Base-by-base conservation (phyloP, 2,329 filamentous ascomycete genomes). In the Ophiosphaerella narmari region DNA sequence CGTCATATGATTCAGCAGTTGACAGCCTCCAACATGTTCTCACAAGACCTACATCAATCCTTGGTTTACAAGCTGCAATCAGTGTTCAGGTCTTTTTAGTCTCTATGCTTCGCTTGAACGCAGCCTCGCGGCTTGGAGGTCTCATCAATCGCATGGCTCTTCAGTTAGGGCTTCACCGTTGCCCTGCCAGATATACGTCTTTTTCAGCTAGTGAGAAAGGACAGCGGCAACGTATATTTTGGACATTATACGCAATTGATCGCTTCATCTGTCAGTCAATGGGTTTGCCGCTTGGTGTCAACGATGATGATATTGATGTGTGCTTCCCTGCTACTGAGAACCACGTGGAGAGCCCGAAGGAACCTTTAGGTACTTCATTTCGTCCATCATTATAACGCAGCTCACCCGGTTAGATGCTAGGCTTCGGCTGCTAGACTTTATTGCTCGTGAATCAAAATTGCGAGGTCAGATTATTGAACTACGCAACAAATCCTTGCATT, bases 151-250 rank as follows among this genome's bases (percentile, higher is more conserved):
- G 81, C 4, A 81, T 82, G 60, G 78, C 80, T 1, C 82, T 81
- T 38, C 82, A 85, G 39, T 67, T 84, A 2, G 82, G 82, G 0
- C 74, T 85, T n/a, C 82, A 85, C 65, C 77, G 82, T 2, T 85
- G 82, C 46, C 81, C 82, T 1, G 72, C 74, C 5, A 75, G 82
- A 0, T 84, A 78, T 48, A 70, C 77, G 0, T 78, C 79, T 38
- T 83, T 85, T 55, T 76, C 71, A 0, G 48, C 63, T 1, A 66
- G 75, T 8, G 80, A 84, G 36, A 74, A 72, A 2, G 73, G 77
- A 2, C 74, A 81, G 29, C 75, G 82, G 1, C 76, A 79, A 12
- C 75, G 82, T 0, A 67, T 85, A 0, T 84, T 84, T 52, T 85
- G 82, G 81, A 79, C 79, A 1, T 75, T 84, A 0, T 85, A 84